phyloP scores from a whole-genome alignment of 139 green algal genomes.

The Mesostigma viride region DNA sequence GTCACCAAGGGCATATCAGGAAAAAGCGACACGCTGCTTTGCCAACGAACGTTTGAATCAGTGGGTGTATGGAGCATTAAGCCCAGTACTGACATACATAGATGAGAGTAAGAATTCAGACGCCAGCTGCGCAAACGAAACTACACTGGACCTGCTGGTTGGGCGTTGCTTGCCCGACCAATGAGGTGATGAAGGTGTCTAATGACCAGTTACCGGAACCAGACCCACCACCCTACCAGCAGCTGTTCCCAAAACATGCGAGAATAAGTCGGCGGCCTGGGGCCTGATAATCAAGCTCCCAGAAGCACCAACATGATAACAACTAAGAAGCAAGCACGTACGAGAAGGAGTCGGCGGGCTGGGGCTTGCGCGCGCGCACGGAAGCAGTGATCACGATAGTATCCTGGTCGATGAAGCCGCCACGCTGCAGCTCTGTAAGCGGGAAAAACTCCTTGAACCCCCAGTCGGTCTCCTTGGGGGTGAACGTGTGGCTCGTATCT shows the following conservation, averaged over 20 bases:
- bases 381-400: slow-evolving; percentile 43
- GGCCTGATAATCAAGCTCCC: background rate
- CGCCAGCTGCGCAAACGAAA: too few relatives aligned
- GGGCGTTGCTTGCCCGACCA: too few relatives aligned
- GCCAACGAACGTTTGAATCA: too few relatives aligned
- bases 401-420: slow-evolving; percentile 57
- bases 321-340: background rate
- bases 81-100: too few relatives aligned
- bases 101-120: too few relatives aligned
- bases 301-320: too few relatives aligned
- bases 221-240: background rate
- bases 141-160: too few relatives aligned
- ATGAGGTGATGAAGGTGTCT: too few relatives aligned
- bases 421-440: slow-evolving; percentile 44
- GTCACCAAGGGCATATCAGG: too few relatives aligned
- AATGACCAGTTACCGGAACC: background rate
- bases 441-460: slow-evolving; percentile 74
- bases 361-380: slow-evolving; percentile 21
- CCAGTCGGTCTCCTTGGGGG: slow-evolving; percentile 56
- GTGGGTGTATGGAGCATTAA: too few relatives aligned
- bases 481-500: slow-evolving; percentile 60
- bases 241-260: background rate
- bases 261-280: background rate
- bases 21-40: too few relatives aligned
- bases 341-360: slow-evolving; percentile 3